Percentiles rank a stretch among this genome's conserved stretches.
phyloP scores from a whole-genome alignment of 345 rosid species.

The Litchi chinensis region DNA sequence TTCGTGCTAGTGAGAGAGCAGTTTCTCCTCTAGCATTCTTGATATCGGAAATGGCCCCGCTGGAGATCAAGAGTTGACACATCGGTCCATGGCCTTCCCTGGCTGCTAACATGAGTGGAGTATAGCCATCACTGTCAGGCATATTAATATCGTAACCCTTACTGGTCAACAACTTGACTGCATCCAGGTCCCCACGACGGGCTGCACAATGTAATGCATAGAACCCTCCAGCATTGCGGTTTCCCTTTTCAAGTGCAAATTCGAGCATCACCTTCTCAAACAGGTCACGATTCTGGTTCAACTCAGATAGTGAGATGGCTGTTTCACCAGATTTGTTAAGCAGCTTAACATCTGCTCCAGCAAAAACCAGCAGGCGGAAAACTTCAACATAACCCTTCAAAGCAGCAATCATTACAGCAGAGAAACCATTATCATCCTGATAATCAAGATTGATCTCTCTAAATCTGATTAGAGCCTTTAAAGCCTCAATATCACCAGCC shows the following conservation, averaged over 20 bases:
- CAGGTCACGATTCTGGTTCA: conserved; percentile 58
- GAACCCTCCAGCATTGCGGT: conserved; percentile 70
- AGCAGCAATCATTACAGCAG: conserved; percentile 93
- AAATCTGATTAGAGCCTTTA: conserved; percentile 46
- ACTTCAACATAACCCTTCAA: conserved; percentile 75
- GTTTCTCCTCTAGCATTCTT: conserved; percentile 70
- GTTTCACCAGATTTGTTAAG: conserved; percentile 69
- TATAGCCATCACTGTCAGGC: conserved; percentile 79
- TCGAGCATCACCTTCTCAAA: conserved; percentile 97
- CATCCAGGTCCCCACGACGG: conserved; percentile 78
- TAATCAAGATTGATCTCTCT: conserved; percentile 56
- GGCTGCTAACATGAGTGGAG: conserved; percentile 95
- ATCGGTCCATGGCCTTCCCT: conserved; percentile 66
- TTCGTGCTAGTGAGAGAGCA: conserved; percentile 60
- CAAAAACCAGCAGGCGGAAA: conserved; percentile 71
- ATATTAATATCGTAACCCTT: conserved; percentile 75
- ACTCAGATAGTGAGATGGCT: conserved; percentile 67
- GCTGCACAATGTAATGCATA: conserved; percentile 95
- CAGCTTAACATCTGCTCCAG: conserved; percentile 92
- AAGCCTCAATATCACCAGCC: conserved; percentile 72
- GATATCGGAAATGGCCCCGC: conserved; percentile 62
- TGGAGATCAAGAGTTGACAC: conserved; percentile 64
- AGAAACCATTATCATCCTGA: conserved; percentile 79
- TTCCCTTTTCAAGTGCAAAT: conserved; percentile 83
- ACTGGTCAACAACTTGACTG: conserved; percentile 61